Percentiles rank a stretch among this genome's conserved stretches.
phyloP scores from a whole-genome alignment of 306 rosid genomes.

The Adenanthera pavonina region DNA sequence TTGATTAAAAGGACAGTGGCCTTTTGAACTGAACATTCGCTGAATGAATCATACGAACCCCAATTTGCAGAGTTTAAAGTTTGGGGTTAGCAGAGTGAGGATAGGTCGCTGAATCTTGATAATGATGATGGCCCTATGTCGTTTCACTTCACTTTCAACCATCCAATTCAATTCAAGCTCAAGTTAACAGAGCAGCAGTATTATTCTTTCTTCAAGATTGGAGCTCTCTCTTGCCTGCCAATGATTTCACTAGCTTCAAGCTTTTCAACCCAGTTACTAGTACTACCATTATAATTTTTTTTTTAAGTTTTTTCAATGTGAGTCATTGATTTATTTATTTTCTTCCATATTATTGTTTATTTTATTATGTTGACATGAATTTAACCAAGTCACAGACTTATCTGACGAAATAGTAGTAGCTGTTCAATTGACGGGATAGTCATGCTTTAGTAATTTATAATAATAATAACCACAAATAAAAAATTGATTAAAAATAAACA shows the following conservation, averaged over 20 bases:
- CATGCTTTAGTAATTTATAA: no score
- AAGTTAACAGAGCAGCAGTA: no score
- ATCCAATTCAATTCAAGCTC: not conserved
- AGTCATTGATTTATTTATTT: not conserved
- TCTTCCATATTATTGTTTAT: not conserved
- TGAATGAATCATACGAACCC: not conserved
- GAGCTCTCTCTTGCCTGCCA: not conserved
- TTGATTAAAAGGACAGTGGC: not conserved
- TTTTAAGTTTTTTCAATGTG: not conserved
- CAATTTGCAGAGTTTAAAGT: not conserved
- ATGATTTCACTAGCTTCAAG: not conserved
- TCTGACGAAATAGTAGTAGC: no score
- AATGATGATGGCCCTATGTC: not conserved
- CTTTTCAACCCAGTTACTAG: not conserved
- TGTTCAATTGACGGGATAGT: no score
- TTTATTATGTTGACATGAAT: not conserved
- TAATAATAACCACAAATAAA: no score
- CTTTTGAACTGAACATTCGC: constrained; percentile 29
- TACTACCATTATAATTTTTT: no score
- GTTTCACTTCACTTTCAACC: not conserved
- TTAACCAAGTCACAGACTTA: no score
- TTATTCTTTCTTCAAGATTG: not conserved
- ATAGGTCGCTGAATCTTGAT: not conserved
- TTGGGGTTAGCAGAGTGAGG: not conserved
- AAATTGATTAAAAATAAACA: no score